Evolutionary conservation across 208 protist species (phyloP).

Genomic region (Trypanosoma rangeli): DNA sequence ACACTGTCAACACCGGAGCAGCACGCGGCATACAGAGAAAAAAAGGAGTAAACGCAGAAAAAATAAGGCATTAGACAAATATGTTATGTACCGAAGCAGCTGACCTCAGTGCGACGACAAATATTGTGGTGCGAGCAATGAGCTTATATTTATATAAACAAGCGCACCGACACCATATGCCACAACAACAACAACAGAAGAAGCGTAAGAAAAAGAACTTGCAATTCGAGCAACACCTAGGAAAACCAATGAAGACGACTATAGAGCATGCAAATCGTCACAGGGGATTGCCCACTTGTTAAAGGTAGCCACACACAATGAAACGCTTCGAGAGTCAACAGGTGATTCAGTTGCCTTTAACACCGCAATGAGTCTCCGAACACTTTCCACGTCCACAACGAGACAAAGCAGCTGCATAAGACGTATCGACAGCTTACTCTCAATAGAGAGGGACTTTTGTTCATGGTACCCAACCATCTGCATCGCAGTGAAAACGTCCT

Average conservation of each 20-base stretch:
- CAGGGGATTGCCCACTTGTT: conserved; percentile 35
- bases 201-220: conserved; percentile 10
- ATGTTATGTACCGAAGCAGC: neutral
- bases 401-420: conserved; percentile 42
- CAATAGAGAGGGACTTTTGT: conserved; percentile 31
- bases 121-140: too few relatives aligned
- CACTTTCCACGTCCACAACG: conserved; percentile 40
- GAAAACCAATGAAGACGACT: conserved; percentile 2
- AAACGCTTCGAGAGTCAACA: conserved; percentile 48
- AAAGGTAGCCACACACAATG: conserved; percentile 42
- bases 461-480: conserved; percentile 43
- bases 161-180: neutral
- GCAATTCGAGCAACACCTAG: neutral
- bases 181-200: neutral
- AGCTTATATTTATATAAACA: too few relatives aligned
- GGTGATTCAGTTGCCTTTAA: conserved; percentile 50
- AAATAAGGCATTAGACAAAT: neutral
- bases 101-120: too few relatives aligned
- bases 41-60: conserved; percentile 10
- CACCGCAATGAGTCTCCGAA: conserved; percentile 38
- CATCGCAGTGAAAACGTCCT: conserved; percentile 49
- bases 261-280: conserved; percentile 27
- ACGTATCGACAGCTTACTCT: conserved; percentile 52
- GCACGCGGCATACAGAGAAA: too few relatives aligned
- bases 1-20: neutral